A percentile compares a stretch with the other conserved stretches of the same genome.
Conservation (phyloP, 305 asterid species). For the Fraxinus dipetala region DNA sequence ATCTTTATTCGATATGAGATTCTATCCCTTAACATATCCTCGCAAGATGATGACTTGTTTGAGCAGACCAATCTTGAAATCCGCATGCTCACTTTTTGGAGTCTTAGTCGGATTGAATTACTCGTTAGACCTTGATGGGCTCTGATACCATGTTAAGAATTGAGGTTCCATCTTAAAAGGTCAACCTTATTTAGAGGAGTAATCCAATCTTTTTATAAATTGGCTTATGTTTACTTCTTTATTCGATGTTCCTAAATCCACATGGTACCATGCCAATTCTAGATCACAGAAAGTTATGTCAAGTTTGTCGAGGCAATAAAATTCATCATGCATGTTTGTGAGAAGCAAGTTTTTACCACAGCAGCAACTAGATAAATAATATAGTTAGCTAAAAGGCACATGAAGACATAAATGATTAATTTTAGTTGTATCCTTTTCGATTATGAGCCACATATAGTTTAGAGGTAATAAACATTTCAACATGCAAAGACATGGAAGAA, state of each 20-base stretch:
- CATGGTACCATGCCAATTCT: neutral
- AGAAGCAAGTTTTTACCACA: neutral
- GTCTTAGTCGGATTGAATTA: too few species aligned
- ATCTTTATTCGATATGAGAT: too few species aligned
- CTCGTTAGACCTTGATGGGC: too few species aligned
- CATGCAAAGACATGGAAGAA: neutral
- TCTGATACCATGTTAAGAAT: too few species aligned
- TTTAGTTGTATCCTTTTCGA: neutral
- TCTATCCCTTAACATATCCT: too few species aligned
- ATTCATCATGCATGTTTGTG: neutral
- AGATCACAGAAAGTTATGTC: neutral
- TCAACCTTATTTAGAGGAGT: too few species aligned
- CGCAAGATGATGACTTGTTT: too few species aligned
- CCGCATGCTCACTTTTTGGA: too few species aligned
- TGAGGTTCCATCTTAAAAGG: too few species aligned
- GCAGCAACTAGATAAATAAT: neutral
- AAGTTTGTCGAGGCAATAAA: neutral
- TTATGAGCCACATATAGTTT: neutral
- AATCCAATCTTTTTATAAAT: too few species aligned
- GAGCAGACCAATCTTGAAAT: too few species aligned
- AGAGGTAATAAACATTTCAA: neutral
- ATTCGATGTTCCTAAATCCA: neutral
- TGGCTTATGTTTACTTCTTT: too few species aligned
- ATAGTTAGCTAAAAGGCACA: neutral
- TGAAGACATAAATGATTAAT: neutral